Conservation (phyloP, 2,329 filamentous ascomycete genomes). For the Nakataea oryzae region DNA sequence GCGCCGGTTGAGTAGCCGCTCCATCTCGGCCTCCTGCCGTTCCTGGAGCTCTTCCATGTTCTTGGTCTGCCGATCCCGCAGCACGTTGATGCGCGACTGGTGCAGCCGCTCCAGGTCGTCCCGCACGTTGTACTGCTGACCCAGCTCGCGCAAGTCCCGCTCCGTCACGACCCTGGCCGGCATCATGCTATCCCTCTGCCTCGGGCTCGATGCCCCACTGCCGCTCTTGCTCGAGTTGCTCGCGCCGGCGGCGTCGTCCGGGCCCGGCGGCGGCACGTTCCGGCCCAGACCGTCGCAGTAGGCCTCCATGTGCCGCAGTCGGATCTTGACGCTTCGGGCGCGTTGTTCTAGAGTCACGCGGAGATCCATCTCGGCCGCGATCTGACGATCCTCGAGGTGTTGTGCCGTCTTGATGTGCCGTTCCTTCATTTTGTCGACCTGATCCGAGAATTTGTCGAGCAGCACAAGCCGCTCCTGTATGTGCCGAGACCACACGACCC, state of each 20-base stretch:
- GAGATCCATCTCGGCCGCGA: constrained; percentile 52
- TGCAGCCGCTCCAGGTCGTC: constrained; percentile 50
- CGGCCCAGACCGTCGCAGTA: constrained; percentile 47
- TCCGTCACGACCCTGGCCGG: constrained; percentile 46
- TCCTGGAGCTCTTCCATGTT: constrained; percentile 48
- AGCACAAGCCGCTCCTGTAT: constrained; percentile 33
- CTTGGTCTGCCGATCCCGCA: constrained; percentile 54
- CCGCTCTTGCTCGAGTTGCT: constrained; percentile 1
- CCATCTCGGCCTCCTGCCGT: constrained; percentile 41
- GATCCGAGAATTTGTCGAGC: constrained; percentile 34
- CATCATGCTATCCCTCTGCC: constrained; percentile 16
- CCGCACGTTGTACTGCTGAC: constrained; percentile 49
- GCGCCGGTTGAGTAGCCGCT: constrained; percentile 32
- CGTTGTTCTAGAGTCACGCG: constrained; percentile 42
- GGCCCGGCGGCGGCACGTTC: constrained; percentile 12
- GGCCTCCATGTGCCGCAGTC: constrained; percentile 56
- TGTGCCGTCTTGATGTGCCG: constrained; percentile 40
- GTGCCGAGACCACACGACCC: constrained; percentile 40
- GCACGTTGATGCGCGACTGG: constrained; percentile 51
- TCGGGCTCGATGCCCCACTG: not conserved
- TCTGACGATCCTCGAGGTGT: constrained; percentile 50
- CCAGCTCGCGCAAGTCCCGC: constrained; percentile 45
- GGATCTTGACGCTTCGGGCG: constrained; percentile 44
- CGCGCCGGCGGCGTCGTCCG: not conserved
- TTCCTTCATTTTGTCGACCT: constrained; percentile 41